phyloP scores from a whole-genome alignment of 2,329 filamentous ascomycete species.

The Penicillium glabrum region DNA sequence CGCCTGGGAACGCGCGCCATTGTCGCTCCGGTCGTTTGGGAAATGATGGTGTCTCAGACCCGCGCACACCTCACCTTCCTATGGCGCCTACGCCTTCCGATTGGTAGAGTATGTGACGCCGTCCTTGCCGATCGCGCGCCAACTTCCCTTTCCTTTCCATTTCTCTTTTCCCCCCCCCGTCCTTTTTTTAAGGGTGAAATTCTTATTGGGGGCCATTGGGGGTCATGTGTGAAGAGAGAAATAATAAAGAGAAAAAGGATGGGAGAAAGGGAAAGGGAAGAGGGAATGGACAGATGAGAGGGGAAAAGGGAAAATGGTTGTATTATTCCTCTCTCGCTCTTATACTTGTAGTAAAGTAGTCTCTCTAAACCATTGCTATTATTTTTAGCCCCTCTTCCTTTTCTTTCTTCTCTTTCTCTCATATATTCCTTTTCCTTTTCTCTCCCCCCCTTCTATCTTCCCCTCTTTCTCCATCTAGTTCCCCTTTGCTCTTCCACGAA shows the following conservation, averaged over 20 bases:
- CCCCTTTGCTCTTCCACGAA: not conserved
- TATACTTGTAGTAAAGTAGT: not conserved
- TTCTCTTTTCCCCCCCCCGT: not conserved
- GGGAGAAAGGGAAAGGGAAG: not conserved
- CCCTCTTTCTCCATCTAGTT: not conserved
- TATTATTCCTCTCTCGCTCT: not conserved
- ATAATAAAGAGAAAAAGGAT: not conserved
- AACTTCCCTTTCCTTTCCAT: conserved; percentile 23
- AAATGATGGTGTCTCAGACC: conserved; percentile 28
- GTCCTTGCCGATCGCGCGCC: conserved; percentile 41
- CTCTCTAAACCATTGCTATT: not conserved
- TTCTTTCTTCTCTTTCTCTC: conserved; percentile 12
- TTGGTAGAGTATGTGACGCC: conserved; percentile 26
- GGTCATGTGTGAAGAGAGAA: not conserved
- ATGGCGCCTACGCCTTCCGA: conserved; percentile 22
- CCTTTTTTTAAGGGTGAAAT: not conserved
- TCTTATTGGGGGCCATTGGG: not conserved
- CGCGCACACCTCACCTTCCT: conserved; percentile 23
- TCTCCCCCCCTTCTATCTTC: not conserved
- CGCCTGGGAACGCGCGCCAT: conserved; percentile 32
- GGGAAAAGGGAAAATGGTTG: not conserved
- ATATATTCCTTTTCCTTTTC: not conserved
- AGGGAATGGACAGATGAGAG: not conserved
- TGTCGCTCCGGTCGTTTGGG: conserved; percentile 18
- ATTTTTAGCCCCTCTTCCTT: conserved; percentile 10